Percentiles rank a stretch among this genome's conserved stretches.
These are phyloP conservation scores for Lasiodiplodia theobromae DNA, from an alignment of 2,329 filamentous ascomycete genomes.

Conservation along the genomic window DNA sequence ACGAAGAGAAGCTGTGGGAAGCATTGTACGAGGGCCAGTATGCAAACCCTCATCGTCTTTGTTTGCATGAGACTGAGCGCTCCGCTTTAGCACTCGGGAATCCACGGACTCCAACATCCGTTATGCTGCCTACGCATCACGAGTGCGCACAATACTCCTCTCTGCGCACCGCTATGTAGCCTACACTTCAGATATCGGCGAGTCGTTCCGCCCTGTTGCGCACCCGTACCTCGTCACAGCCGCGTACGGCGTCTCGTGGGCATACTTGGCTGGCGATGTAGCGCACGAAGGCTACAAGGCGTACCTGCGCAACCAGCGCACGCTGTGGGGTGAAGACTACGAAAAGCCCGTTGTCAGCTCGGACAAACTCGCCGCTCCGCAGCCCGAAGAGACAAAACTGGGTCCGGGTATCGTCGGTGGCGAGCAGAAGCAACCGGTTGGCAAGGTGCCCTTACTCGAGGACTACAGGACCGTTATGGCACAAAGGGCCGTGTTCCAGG, in stretches of 20 bases:
- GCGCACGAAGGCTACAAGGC: conserved; percentile 94
- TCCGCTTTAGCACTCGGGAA: conserved; percentile 67
- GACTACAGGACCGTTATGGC: conserved; percentile 92
- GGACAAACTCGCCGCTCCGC: conserved; percentile 28
- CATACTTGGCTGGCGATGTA: conserved; percentile 90
- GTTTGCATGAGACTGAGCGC: not conserved
- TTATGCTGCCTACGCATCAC: conserved; percentile 90
- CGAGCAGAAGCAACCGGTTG: conserved; percentile 32
- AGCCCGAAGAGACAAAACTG: conserved; percentile 37
- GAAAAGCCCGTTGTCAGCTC: conserved; percentile 44
- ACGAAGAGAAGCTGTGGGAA: conserved; percentile 77
- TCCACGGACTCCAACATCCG: conserved; percentile 85
- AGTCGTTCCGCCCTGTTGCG: conserved; percentile 92
- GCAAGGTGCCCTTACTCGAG: conserved; percentile 74
- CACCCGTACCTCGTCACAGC: conserved; percentile 81
- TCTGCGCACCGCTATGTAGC: conserved; percentile 95
- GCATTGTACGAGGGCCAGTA: conserved; percentile 81
- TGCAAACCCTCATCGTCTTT: conserved; percentile 44
- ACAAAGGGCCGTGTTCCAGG: conserved; percentile 89
- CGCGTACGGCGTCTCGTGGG: conserved; percentile 92
- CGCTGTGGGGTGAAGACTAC: conserved; percentile 69
- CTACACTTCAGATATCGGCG: conserved; percentile 95
- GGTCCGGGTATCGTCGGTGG: conserved; percentile 34
- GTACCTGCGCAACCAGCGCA: conserved; percentile 83
- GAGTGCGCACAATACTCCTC: conserved; percentile 84